phyloP scores from a whole-genome alignment of 176 grass and related monocot genomes.

The Pontederia crassipes region DNA sequence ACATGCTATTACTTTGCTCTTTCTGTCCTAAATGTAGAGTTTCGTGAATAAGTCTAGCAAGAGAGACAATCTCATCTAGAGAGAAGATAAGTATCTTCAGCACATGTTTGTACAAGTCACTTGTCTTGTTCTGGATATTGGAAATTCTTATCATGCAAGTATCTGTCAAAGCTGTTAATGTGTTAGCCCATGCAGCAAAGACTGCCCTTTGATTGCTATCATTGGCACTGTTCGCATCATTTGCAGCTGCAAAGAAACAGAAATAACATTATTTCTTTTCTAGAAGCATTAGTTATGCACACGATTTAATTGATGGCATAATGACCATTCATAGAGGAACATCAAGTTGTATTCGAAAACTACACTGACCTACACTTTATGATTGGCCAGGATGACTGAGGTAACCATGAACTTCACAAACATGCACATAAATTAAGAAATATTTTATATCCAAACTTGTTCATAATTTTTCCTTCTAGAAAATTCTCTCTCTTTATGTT shows the following conservation, averaged over 20 bases:
- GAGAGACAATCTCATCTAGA: conserved; percentile 52
- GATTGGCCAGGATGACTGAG: no score
- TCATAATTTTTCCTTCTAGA: no score
- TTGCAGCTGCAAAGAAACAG: conserved; percentile 59
- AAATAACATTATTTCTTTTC: not conserved
- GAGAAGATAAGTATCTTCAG: conserved; percentile 68
- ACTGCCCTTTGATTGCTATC: conserved; percentile 20
- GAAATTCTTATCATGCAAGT: conserved; percentile 59
- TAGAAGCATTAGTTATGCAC: no score
- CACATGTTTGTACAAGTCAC: conserved; percentile 53
- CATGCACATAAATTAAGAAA: no score
- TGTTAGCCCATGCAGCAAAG: conserved; percentile 43
- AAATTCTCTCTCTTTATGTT: no score
- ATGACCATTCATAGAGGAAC: no score
- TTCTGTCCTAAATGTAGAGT: conserved; percentile 34
- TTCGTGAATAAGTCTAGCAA: conserved; percentile 65
- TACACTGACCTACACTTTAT: no score
- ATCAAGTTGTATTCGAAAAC: no score
- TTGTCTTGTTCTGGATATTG: conserved; percentile 40
- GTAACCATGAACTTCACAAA: no score
- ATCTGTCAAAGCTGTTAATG: conserved; percentile 46
- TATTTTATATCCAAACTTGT: no score
- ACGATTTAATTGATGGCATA: no score
- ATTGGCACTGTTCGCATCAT: conserved; percentile 34
- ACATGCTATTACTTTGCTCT: conserved; percentile 20